Percentiles rank a stretch among this genome's conserved stretches.
These are phyloP conservation scores for Excoecaria agallocha DNA, from an alignment of 345 rosid species.

Conservation along the genomic window DNA sequence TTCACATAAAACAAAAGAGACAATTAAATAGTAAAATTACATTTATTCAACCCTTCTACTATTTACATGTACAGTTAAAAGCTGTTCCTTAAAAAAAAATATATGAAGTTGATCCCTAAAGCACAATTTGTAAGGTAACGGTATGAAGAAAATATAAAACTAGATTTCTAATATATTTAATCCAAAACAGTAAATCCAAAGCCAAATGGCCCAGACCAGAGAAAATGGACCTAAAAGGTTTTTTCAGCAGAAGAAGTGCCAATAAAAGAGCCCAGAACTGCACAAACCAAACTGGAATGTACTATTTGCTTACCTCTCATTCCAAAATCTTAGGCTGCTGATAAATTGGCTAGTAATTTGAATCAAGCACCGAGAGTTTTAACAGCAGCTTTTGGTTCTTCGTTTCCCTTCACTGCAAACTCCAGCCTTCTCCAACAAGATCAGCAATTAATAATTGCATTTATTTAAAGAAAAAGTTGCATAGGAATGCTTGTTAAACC, in stretches of 20 bases:
- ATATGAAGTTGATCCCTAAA: not conserved
- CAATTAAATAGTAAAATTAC: too few species aligned
- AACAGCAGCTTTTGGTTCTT: not conserved
- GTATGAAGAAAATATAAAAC: not conserved
- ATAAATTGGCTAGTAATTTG: not conserved
- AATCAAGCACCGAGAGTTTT: not conserved
- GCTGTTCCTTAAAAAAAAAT: not conserved
- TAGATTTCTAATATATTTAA: not conserved
- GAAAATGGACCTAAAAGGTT: not conserved
- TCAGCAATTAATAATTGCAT: not conserved
- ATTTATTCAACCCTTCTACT: too few species aligned
- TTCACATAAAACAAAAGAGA: not conserved
- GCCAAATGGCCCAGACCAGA: too few species aligned
- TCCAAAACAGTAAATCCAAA: not conserved
- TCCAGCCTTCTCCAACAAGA: not conserved
- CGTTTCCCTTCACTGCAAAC: not conserved
- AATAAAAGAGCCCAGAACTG: not conserved
- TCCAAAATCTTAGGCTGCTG: not conserved
- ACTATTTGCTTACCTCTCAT: not conserved
- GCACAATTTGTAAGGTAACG: not conserved
- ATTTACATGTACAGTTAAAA: too few species aligned
- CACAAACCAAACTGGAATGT: not conserved
- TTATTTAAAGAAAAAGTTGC: not conserved
- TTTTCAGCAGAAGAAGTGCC: not conserved
- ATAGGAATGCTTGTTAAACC: not conserved